These are phyloP conservation scores for Zymoseptoria ardabiliae DNA, from an alignment of 2,329 filamentous ascomycete genomes.

Conservation along the genomic window DNA sequence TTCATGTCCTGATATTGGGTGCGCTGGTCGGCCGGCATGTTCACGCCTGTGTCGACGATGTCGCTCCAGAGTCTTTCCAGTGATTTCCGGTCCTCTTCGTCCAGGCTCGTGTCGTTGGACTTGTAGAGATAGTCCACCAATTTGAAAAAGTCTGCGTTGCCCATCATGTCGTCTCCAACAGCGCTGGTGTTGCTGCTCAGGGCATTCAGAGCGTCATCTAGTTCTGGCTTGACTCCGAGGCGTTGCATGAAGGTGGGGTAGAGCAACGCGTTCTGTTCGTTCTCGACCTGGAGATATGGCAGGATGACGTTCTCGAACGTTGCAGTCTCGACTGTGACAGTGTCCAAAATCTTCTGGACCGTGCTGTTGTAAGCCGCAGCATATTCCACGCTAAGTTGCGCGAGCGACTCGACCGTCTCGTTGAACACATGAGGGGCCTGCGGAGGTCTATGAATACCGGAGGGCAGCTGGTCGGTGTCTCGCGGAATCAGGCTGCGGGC, in stretches of 20 bases:
- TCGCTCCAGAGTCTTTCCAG: slow-evolving; percentile 67
- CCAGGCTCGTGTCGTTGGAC: slow-evolving; percentile 47
- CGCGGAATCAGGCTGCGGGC: too few species aligned
- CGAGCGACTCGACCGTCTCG: slow-evolving; percentile 59
- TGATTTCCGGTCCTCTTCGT: slow-evolving; percentile 59
- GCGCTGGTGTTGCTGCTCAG: slow-evolving; percentile 46
- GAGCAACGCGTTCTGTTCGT: slow-evolving; percentile 42
- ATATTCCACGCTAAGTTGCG: slow-evolving; percentile 52
- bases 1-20: slow-evolving; percentile 53
- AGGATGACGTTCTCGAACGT: slow-evolving; percentile 49
- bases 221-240: slow-evolving; percentile 35
- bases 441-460: slow-evolving; percentile 62
- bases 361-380: slow-evolving; percentile 55
- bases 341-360: slow-evolving; percentile 58
- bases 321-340: slow-evolving; percentile 45
- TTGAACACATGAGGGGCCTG: slow-evolving; percentile 69
- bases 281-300: slow-evolving; percentile 59
- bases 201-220: slow-evolving; percentile 39
- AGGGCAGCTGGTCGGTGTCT: background rate
- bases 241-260: slow-evolving; percentile 33
- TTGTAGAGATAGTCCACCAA: slow-evolving; percentile 43
- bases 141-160: slow-evolving; percentile 70
- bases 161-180: slow-evolving; percentile 64
- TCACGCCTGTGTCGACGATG: slow-evolving; percentile 66
- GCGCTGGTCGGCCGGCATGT: slow-evolving; percentile 41